These are phyloP conservation scores for Tilletia walkeri DNA, from an alignment of 1,284 basidiomycete species.

Conservation along the genomic window DNA sequence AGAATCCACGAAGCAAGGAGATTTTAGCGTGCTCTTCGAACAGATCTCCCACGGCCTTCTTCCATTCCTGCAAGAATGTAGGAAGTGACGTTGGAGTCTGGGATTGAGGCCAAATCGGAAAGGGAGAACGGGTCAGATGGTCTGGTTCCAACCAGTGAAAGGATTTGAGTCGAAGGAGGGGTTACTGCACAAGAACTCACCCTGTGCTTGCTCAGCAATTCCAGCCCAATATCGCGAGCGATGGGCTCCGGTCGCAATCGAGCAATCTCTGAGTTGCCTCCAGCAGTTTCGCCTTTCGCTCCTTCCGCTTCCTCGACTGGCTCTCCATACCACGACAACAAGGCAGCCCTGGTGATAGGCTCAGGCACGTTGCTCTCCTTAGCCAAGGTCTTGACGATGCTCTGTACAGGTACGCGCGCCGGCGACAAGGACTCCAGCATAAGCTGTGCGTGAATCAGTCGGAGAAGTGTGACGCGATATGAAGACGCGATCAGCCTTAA, in stretches of 20 bases:
- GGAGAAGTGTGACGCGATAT: constrained; percentile 31
- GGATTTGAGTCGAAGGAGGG: too few species aligned
- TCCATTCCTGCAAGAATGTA: constrained; percentile 14
- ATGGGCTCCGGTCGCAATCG: constrained; percentile 16
- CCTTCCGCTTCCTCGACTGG: neutral
- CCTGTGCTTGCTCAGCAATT: constrained; percentile 26
- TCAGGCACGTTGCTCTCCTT: constrained; percentile 25
- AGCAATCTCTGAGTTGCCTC: too few species aligned
- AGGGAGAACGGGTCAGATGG: neutral
- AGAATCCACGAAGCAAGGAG: constrained; percentile 29
- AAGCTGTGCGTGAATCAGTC: constrained; percentile 38
- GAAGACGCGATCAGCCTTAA: constrained; percentile 38
- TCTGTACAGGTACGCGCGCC: constrained; percentile 33
- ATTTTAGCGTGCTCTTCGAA: constrained; percentile 23
- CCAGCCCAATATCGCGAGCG: constrained; percentile 36
- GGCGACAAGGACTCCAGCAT: constrained; percentile 40
- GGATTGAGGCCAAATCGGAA: neutral
- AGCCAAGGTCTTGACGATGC: constrained; percentile 31
- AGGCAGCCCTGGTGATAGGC: constrained; percentile 34
- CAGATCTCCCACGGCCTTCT: constrained; percentile 18
- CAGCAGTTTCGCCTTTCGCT: neutral
- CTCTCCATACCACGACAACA: constrained; percentile 44
- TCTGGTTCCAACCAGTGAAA: neutral
- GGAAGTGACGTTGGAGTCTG: constrained; percentile 5
- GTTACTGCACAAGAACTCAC: neutral